Evolutionary conservation across 2,329 filamentous ascomycete genomes (phyloP).

Genomic region (Colletotrichum sp.): DNA sequence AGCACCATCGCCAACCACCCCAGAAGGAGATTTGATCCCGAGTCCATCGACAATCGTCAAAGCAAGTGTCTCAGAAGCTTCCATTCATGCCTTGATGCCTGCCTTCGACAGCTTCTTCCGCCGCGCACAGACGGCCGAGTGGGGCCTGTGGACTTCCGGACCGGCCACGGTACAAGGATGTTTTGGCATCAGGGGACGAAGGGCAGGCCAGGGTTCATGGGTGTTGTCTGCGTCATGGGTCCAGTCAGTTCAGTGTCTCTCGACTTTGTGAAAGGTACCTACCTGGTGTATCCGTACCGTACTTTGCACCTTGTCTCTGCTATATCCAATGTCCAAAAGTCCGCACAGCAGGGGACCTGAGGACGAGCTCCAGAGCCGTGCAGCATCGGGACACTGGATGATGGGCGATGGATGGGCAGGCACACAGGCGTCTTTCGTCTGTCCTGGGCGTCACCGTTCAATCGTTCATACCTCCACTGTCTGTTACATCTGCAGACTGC

Average conservation of each 20-base stretch:
- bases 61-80: slow-evolving; percentile 19
- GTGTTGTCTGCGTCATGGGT: neutral
- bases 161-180: slow-evolving; percentile 8
- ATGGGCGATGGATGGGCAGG: neutral
- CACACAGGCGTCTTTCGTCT: neutral
- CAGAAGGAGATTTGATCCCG: neutral
- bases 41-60: neutral
- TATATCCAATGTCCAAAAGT: neutral
- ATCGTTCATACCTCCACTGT: neutral
- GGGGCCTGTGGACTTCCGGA: slow-evolving; percentile 6
- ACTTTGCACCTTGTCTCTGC: neutral
- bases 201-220: neutral
- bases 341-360: neutral
- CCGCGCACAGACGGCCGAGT: slow-evolving; percentile 14
- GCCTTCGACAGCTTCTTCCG: slow-evolving; percentile 1
- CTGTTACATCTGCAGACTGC: neutral
- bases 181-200: neutral
- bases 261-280: neutral
- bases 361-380: neutral
- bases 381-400: neutral
- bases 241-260: neutral
- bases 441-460: neutral
- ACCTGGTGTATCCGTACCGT: neutral
- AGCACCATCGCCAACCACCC: neutral
- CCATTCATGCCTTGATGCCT: slow-evolving; percentile 15